These are phyloP conservation scores for Tetracentron sinense DNA, from an alignment of 164 flowering plant species.

Conservation along the genomic window DNA sequence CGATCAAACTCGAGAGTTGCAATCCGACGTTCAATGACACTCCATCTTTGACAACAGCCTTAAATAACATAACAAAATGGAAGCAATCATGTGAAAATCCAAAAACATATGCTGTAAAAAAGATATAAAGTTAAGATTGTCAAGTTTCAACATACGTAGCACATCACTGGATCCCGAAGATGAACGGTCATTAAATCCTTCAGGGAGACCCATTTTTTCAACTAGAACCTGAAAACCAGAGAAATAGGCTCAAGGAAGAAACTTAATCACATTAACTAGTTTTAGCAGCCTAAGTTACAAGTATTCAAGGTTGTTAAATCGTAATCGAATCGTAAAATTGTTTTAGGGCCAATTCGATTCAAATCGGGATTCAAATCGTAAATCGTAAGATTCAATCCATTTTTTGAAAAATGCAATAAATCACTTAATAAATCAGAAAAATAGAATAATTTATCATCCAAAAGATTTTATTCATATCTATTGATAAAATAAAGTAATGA, in stretches of 20 bases:
- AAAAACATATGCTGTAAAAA: neutral
- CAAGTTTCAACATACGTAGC: slow-evolving; percentile 24
- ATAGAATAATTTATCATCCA: too few relatives aligned
- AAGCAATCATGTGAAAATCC: neutral
- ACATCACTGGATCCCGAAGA: slow-evolving; percentile 15
- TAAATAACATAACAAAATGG: neutral
- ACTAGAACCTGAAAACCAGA: slow-evolving; percentile 38
- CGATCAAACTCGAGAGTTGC: slow-evolving; percentile 60
- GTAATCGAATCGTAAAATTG: neutral
- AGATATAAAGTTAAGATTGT: neutral
- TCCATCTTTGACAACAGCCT: slow-evolving; percentile 46
- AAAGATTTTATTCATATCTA: too few relatives aligned
- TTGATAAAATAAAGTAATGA: too few relatives aligned
- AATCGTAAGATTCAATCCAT: too few relatives aligned
- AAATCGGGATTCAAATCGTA: neutral
- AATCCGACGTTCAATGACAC: slow-evolving; percentile 30
- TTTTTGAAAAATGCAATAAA: too few relatives aligned
- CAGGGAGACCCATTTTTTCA: slow-evolving; percentile 55
- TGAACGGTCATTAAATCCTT: slow-evolving; percentile 17
- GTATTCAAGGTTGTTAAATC: too few relatives aligned
- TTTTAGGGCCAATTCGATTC: neutral
- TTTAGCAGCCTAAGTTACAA: neutral
- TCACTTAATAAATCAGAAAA: too few relatives aligned
- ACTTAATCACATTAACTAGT: neutral
- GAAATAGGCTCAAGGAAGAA: neutral